phyloP scores from a whole-genome alignment of 176 grass and related monocot species.

The Carex pumila region DNA sequence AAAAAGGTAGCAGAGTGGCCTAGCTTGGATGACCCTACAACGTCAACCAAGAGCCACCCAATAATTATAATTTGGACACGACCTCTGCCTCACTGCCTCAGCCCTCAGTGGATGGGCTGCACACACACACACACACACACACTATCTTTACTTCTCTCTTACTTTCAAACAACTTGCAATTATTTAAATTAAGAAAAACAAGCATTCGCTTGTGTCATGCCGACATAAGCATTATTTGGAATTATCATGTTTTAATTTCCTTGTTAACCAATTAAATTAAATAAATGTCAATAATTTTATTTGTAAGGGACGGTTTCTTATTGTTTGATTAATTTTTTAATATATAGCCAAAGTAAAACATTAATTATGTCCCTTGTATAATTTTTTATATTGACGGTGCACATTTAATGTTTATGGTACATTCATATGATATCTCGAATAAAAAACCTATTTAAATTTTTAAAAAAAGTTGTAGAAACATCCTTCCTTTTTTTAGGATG shows the following conservation, averaged over 20 bases:
- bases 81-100: neutral
- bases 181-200: neutral
- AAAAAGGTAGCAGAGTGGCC: neutral
- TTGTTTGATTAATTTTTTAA: neutral
- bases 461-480: neutral
- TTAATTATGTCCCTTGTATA: neutral
- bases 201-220: conserved; percentile 4
- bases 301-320: neutral
- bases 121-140: neutral
- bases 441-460: neutral
- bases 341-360: neutral
- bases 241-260: neutral
- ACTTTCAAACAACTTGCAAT: conserved; percentile 6
- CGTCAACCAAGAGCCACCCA: neutral
- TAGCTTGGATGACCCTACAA: conserved; percentile 19
- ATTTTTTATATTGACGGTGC: too few relatives aligned
- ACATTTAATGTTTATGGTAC: neutral
- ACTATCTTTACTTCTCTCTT: neutral
- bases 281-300: neutral
- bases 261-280: neutral
- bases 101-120: conserved; percentile 6
- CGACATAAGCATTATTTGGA: conserved; percentile 1
- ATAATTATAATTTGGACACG: conserved; percentile 9
- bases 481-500: neutral
- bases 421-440: neutral